These are phyloP conservation scores for Crithidia acanthocephali DNA, from an alignment of 208 protist genomes.

Conservation along the genomic window DNA sequence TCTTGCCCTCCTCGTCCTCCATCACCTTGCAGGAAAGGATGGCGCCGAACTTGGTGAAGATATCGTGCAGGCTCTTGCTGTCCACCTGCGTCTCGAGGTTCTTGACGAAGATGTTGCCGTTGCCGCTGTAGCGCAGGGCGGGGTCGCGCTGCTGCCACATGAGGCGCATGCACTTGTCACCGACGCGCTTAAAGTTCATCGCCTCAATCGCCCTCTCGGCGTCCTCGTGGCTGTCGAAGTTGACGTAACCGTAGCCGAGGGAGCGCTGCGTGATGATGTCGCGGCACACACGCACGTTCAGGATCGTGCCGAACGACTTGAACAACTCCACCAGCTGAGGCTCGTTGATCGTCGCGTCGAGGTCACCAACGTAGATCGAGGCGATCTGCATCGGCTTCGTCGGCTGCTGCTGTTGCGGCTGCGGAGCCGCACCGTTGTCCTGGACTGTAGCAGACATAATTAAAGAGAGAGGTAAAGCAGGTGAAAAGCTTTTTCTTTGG, in stretches of 20 bases:
- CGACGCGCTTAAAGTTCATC: conserved; percentile 97
- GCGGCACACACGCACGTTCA: conserved; percentile 98
- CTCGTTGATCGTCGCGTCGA: conserved; percentile 94
- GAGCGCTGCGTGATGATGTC: conserved; percentile 98
- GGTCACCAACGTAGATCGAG: conserved; percentile 98
- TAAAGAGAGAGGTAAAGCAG: conserved; percentile 21
- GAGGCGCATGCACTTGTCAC: conserved; percentile 96
- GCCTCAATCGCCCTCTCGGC: conserved; percentile 98
- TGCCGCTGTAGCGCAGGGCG: conserved; percentile 96
- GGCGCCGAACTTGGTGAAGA: conserved; percentile 97
- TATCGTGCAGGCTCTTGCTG: conserved; percentile 97
- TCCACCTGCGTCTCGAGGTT: conserved; percentile 97
- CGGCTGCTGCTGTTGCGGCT: conserved; percentile 20
- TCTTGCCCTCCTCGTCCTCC: conserved; percentile 91
- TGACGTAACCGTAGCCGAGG: conserved; percentile 99
- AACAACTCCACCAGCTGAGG: conserved; percentile 98
- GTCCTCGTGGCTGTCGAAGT: conserved; percentile 97
- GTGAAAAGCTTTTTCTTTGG: conserved; percentile 15
- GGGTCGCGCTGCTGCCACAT: conserved; percentile 99
- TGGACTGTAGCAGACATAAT: conserved; percentile 39
- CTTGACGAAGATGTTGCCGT: conserved; percentile 99
- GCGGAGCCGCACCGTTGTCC: conserved; percentile 31
- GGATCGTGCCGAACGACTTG: conserved; percentile 97
- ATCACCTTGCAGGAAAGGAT: conserved; percentile 99
- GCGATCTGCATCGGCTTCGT: conserved; percentile 90